phyloP scores from a whole-genome alignment of 2,329 filamentous ascomycete genomes.

The Phialocephala subalpina region DNA sequence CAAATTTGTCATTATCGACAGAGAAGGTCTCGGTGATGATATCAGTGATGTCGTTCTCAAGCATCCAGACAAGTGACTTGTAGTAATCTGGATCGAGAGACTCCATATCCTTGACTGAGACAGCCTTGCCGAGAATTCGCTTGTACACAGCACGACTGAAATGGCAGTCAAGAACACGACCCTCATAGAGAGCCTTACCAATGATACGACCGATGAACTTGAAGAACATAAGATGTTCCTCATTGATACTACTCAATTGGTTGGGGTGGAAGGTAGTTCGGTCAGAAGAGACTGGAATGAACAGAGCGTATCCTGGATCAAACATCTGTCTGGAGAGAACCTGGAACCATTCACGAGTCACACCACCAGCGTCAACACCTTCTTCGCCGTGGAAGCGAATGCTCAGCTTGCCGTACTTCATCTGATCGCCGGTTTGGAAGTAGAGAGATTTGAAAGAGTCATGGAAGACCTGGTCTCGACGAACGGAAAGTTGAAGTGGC shows the following conservation, averaged over 20 bases:
- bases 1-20: conserved; percentile 92
- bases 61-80: conserved; percentile 98
- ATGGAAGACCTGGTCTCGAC: conserved; percentile 94
- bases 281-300: conserved; percentile 95
- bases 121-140: conserved; percentile 91
- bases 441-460: conserved; percentile 99
- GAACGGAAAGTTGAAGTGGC: conserved; percentile 83
- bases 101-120: conserved; percentile 99
- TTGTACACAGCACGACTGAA: conserved; percentile 99
- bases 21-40: conserved; percentile 97
- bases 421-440: conserved; percentile 95
- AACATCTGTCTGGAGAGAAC: conserved; percentile 98
- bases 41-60: conserved; percentile 98
- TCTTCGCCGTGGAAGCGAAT: conserved; percentile 98
- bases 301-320: conserved; percentile 95
- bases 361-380: conserved; percentile 95
- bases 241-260: conserved; percentile 90
- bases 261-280: conserved; percentile 99
- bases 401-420: conserved; percentile 98
- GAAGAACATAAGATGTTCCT: conserved; percentile 97
- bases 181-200: conserved; percentile 96
- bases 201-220: conserved; percentile 99
- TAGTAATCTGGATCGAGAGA: conserved; percentile 98
- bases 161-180: conserved; percentile 94
- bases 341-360: conserved; percentile 99